These are phyloP conservation scores for Coelastrella sp. DNA, from an alignment of 139 green algal genomes.

Conservation along the genomic window DNA sequence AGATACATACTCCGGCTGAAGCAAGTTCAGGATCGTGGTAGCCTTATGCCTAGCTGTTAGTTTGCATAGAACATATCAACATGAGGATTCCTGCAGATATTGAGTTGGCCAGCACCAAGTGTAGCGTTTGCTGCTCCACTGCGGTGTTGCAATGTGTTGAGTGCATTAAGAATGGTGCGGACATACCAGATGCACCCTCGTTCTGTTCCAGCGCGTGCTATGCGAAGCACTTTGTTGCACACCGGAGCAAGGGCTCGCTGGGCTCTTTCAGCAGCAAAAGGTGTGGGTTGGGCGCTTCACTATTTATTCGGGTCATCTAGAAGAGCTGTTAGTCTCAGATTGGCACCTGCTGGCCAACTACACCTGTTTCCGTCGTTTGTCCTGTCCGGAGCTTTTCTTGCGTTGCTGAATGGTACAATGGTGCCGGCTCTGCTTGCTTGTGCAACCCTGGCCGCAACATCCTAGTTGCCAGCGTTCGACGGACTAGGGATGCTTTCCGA, in stretches of 20 bases:
- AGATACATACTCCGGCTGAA: not conserved
- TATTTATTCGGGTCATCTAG: not conserved
- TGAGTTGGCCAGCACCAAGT: not conserved
- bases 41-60: not conserved
- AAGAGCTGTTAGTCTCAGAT: not conserved
- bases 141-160: conserved; percentile 26
- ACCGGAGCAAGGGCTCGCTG: conserved; percentile 6
- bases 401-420: not conserved
- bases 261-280: conserved; percentile 38
- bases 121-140: conserved; percentile 13
- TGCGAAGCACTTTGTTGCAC: conserved; percentile 16
- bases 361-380: not conserved
- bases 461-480: not conserved
- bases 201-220: conserved; percentile 26
- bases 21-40: not conserved
- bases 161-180: conserved; percentile 25
- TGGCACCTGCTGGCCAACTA: not conserved
- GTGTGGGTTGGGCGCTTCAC: not conserved
- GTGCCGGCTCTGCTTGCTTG: not conserved
- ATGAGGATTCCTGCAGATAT: conserved; percentile 9
- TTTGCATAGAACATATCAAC: not conserved
- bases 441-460: not conserved
- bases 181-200: conserved; percentile 9
- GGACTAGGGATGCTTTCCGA: not conserved
- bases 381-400: not conserved